Conservation (phyloP, 2,329 filamentous ascomycete species). For the Fusarium papillatum region DNA sequence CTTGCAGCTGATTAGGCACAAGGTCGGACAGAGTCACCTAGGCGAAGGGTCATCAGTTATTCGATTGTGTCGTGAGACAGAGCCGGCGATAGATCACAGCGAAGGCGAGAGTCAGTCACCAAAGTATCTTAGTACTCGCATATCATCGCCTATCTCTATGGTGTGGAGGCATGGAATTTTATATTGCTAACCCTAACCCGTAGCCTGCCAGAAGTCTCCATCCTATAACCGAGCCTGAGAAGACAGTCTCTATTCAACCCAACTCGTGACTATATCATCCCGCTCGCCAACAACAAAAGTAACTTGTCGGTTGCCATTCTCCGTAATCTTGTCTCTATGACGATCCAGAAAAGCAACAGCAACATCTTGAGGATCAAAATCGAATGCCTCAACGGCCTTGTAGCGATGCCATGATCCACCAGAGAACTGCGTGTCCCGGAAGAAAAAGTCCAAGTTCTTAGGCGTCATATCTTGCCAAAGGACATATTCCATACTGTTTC, state of each 20-base stretch:
- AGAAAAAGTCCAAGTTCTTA: constrained; percentile 2
- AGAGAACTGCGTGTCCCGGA: constrained; percentile 1
- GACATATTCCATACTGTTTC: neutral
- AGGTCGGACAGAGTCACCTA: neutral
- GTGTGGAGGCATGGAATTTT: no score
- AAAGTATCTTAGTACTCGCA: no score
- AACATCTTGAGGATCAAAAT: neutral
- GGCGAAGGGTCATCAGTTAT: no score
- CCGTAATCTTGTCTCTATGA: neutral
- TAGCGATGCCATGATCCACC: neutral
- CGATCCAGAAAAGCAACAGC: constrained; percentile 3
- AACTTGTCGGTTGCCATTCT: neutral
- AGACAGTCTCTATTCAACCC: neutral
- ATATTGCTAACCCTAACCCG: no score
- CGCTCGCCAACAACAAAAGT: constrained; percentile 1
- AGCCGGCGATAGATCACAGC: no score
- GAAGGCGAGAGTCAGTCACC: no score
- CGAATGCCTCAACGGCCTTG: constrained; percentile 4
- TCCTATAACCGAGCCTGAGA: no score
- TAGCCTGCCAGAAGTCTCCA: no score
- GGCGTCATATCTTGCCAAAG: constrained; percentile 2
- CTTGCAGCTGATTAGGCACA: neutral
- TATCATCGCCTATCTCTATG: no score
- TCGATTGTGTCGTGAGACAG: no score
- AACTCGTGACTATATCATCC: neutral